phyloP scores from a whole-genome alignment of 768 basidiomycete genomes.

The Rhizopogon rudus region DNA sequence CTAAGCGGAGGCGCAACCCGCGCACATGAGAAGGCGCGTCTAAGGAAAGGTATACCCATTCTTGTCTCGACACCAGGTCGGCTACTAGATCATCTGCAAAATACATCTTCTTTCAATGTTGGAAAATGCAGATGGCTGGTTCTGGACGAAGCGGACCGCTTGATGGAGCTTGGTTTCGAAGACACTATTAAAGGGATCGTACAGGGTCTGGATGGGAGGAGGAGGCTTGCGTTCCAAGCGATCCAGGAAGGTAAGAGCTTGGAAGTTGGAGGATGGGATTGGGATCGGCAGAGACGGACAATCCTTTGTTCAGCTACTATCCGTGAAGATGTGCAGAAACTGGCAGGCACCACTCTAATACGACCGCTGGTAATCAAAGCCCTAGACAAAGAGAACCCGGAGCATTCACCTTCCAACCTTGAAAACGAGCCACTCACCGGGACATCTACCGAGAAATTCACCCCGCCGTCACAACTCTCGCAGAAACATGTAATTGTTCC shows the following conservation, averaged over 20 bases:
- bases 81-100: constrained; percentile 93
- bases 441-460: constrained; percentile 56
- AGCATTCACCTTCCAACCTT: constrained; percentile 12
- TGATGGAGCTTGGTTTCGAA: constrained; percentile 98
- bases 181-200: constrained; percentile 91
- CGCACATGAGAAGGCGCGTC: constrained; percentile 90
- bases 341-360: constrained; percentile 77
- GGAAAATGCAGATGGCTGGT: constrained; percentile 95
- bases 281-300: constrained; percentile 72
- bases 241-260: constrained; percentile 58
- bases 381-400: constrained; percentile 41
- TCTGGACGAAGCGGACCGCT: constrained; percentile 92
- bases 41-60: constrained; percentile 93
- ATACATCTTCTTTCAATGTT: constrained; percentile 88
- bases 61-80: constrained; percentile 95
- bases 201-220: constrained; percentile 77
- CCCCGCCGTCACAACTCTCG: constrained; percentile 87
- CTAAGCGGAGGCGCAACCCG: constrained; percentile 93
- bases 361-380: constrained; percentile 85
- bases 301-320: constrained; percentile 97
- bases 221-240: constrained; percentile 66
- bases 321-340: constrained; percentile 87
- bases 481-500: constrained; percentile 91
- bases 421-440: constrained; percentile 14
- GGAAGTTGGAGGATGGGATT: constrained; percentile 86